A percentile compares a stretch with the other conserved stretches of the same genome.
These are phyloP conservation scores for Tuber microsphaerosporum DNA, from an alignment of 495 filamentous ascomycete species.

Conservation along the genomic window DNA sequence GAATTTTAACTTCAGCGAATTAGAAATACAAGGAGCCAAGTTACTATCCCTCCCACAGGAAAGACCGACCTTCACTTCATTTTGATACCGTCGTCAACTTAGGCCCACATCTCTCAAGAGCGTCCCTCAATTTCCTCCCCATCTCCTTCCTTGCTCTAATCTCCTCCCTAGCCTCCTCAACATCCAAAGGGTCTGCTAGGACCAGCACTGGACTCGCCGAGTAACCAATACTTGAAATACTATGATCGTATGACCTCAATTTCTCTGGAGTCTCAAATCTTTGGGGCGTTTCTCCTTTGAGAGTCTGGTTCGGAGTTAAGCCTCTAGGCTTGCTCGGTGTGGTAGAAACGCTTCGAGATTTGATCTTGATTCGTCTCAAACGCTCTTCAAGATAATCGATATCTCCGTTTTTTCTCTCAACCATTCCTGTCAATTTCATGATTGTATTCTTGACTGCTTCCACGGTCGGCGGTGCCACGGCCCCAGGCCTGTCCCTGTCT, in stretches of 20 bases:
- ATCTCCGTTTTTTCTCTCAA: slow-evolving; percentile 76
- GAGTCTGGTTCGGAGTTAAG: slow-evolving; percentile 24
- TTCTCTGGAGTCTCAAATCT: slow-evolving; percentile 26
- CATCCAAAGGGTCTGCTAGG: slow-evolving; percentile 33
- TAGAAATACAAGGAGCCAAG: background rate
- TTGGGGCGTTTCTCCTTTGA: slow-evolving; percentile 26
- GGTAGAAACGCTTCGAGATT: slow-evolving; percentile 20
- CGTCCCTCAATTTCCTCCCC: slow-evolving; percentile 34
- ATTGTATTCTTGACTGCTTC: slow-evolving; percentile 90
- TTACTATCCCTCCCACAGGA: background rate
- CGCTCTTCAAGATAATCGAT: slow-evolving; percentile 82
- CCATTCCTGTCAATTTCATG: slow-evolving; percentile 83
- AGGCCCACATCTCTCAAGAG: slow-evolving; percentile 28
- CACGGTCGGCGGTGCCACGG: slow-evolving; percentile 61
- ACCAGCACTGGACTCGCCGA: slow-evolving; percentile 30
- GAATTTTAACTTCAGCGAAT: background rate
- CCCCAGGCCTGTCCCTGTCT: slow-evolving; percentile 45
- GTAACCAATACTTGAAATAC: slow-evolving; percentile 13
- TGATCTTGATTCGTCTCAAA: slow-evolving; percentile 46
- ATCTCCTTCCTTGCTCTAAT: slow-evolving; percentile 37
- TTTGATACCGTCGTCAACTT: slow-evolving; percentile 25
- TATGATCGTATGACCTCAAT: slow-evolving; percentile 16
- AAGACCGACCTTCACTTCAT: background rate
- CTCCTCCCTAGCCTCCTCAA: slow-evolving; percentile 39
- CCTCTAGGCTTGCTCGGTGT: slow-evolving; percentile 25